Evolutionary conservation across 2,329 filamentous ascomycete genomes (phyloP), one percentile per base, ranked within the genome.

Genomic region (Fusarium decemcellulare): DNA sequence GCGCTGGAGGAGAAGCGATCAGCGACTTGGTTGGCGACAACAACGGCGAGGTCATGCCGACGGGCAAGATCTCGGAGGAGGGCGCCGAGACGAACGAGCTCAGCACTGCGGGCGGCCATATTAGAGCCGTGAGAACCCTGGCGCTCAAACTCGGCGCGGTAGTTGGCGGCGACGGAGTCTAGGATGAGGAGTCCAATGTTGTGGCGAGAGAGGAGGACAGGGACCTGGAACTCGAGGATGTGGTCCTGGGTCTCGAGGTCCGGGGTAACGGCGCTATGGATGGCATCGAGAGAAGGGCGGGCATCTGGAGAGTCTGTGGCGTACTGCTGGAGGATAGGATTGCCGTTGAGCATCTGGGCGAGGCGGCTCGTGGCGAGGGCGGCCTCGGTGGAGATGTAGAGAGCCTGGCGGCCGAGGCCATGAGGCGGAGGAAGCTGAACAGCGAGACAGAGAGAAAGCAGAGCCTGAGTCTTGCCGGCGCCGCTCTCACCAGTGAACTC

Each of bases 241-340:
- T 98, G 95, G 63, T 98, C 95, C 81, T 99, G 96, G 1, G 93
- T 91, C 80, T 98, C 96, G 59, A 98, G 90, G 77, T 98, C 95
- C 34, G 93, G 93, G 10, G 93, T 94, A 52, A 91, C 90, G 70
- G 96, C 93, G 78, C 92, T 93, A 73, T 94, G 87, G 68, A 99
- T 91, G 70, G 87, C 86, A 78, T 93, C 90, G 6, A 98, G 86
- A 0, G 92, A 92, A 1, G 94, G 86, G 15, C 76, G 76, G 39
- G 70, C 51, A 9, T 67, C 63, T 12, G 54, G 63, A 14, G 70
- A 66, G 14, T 71, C 32, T 70, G 75, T 65, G 32, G 16, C 62
- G 77, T 68, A 71, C 52, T 72, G 61, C 80, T 64, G 71, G 61
- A 97, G 85, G 52, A 84, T 76, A 0, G 91, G 90, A 78, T 97